A percentile compares a stretch with the other conserved stretches of the same genome.
These are phyloP conservation scores for Lentinula lateritia DNA, from an alignment of 768 basidiomycete species.

Conservation along the genomic window DNA sequence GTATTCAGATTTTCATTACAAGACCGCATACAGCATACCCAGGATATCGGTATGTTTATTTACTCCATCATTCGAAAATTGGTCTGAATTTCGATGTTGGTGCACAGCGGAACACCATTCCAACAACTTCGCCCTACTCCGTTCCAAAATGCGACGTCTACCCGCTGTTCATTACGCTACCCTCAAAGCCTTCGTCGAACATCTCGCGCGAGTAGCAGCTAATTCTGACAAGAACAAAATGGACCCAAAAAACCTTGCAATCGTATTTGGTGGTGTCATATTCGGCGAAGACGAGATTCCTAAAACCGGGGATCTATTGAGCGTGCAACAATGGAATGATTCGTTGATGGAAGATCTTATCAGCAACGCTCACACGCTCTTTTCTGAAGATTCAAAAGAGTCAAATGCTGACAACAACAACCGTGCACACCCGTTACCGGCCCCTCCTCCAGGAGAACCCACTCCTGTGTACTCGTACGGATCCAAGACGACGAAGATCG, in stretches of 20 bases:
- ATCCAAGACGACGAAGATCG: slow-evolving; percentile 63
- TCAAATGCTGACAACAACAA: background rate
- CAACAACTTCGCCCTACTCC: slow-evolving; percentile 69
- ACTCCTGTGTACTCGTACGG: slow-evolving; percentile 57
- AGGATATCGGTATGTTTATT: slow-evolving; percentile 55
- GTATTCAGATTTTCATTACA: slow-evolving; percentile 76
- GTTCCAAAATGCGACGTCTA: slow-evolving; percentile 81
- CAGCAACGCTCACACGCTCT: slow-evolving; percentile 57
- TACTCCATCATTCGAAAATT: background rate
- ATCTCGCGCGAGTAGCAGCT: slow-evolving; percentile 68
- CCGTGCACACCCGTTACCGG: slow-evolving; percentile 60
- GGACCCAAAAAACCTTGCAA: slow-evolving; percentile 89
- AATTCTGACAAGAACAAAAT: slow-evolving; percentile 80
- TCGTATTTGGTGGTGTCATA: slow-evolving; percentile 83
- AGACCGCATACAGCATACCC: slow-evolving; percentile 78
- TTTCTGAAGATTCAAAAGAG: slow-evolving; percentile 40
- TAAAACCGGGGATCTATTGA: slow-evolving; percentile 70
- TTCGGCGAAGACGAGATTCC: slow-evolving; percentile 91
- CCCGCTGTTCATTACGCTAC: slow-evolving; percentile 84
- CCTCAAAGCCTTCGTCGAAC: slow-evolving; percentile 75
- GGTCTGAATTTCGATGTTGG: background rate
- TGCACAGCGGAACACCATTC: slow-evolving; percentile 61
- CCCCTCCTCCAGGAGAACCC: slow-evolving; percentile 63
- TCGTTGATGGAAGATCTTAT: slow-evolving; percentile 84
- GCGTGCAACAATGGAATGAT: slow-evolving; percentile 65